Conservation (phyloP, 345 rosid genomes). For the Linum lewisii region DNA sequence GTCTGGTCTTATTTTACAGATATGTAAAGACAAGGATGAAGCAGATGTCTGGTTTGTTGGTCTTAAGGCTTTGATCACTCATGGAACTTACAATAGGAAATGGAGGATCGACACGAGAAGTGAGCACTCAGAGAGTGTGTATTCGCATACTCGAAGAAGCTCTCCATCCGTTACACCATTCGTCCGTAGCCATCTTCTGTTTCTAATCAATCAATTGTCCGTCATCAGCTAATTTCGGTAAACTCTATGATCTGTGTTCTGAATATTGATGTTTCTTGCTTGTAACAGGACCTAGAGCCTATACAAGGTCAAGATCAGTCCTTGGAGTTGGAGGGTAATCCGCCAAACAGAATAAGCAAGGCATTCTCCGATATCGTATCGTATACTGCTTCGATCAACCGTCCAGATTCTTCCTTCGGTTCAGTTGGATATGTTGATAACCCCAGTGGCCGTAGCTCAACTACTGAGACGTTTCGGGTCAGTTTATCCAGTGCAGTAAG, state of each 20-base stretch:
- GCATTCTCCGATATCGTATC: conserved; percentile 59
- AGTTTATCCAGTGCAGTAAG: conserved; percentile 83
- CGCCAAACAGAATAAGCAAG: conserved; percentile 56
- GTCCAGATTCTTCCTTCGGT: conserved; percentile 27
- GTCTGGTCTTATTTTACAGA: conserved; percentile 39
- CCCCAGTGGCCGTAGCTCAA: conserved; percentile 46
- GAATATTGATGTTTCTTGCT: conserved; percentile 7
- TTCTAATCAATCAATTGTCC: too few species aligned
- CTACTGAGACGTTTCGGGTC: conserved; percentile 46
- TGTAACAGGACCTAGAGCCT: conserved; percentile 33
- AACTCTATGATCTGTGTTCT: background rate
- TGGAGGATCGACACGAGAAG: conserved; percentile 45
- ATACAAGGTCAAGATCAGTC: conserved; percentile 37
- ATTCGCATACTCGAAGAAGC: conserved; percentile 23
- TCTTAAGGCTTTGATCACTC: conserved; percentile 55
- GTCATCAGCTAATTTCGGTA: background rate
- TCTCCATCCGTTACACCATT: conserved; percentile 43
- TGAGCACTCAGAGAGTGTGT: conserved; percentile 43
- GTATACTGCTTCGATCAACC: conserved; percentile 40
- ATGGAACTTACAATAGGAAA: conserved; percentile 29
- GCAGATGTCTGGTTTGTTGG: conserved; percentile 93
- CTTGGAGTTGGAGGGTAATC: conserved; percentile 28
- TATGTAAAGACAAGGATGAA: conserved; percentile 95
- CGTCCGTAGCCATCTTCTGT: conserved; percentile 33
- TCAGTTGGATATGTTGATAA: conserved; percentile 36